Conservation (phyloP, 306 rosid genomes). For the Gastrolobium bilobum region DNA sequence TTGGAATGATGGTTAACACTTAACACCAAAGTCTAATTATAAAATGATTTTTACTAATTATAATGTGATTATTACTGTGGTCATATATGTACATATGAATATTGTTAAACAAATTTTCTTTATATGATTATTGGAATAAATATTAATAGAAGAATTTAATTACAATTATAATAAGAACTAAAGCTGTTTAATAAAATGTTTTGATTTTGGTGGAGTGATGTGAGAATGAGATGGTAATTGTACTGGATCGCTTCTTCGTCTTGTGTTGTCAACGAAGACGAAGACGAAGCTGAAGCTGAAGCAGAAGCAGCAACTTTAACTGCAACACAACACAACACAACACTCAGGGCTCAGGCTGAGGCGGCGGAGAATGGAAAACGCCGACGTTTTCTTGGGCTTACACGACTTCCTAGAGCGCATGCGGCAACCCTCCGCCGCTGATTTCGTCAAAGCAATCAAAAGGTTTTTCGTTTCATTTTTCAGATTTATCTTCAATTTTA, state of each 20-base stretch:
- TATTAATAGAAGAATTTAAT: too few species aligned
- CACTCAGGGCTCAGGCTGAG: background rate
- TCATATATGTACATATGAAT: too few species aligned
- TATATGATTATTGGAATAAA: too few species aligned
- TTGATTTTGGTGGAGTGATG: background rate
- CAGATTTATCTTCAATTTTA: slow-evolving; percentile 11
- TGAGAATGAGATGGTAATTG: slow-evolving; percentile 23
- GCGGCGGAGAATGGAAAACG: slow-evolving; percentile 75
- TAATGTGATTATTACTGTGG: too few species aligned
- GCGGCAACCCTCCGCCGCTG: slow-evolving; percentile 96
- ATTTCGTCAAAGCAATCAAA: slow-evolving; percentile 96
- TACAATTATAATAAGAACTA: too few species aligned
- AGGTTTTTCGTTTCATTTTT: slow-evolving; percentile 51
- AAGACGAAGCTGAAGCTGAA: background rate
- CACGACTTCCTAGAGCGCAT: slow-evolving; percentile 96
- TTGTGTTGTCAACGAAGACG: slow-evolving; percentile 44
- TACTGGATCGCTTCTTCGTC: slow-evolving; percentile 40
- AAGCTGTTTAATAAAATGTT: background rate
- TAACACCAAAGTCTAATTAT: too few species aligned
- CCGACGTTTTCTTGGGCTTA: slow-evolving; percentile 89
- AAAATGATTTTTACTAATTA: too few species aligned
- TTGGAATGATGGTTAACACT: too few species aligned
- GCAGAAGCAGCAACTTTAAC: background rate
- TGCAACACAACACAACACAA: too few species aligned
- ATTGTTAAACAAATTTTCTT: too few species aligned